Conservation (phyloP, 345 rosid species). For the Viola odorata region DNA sequence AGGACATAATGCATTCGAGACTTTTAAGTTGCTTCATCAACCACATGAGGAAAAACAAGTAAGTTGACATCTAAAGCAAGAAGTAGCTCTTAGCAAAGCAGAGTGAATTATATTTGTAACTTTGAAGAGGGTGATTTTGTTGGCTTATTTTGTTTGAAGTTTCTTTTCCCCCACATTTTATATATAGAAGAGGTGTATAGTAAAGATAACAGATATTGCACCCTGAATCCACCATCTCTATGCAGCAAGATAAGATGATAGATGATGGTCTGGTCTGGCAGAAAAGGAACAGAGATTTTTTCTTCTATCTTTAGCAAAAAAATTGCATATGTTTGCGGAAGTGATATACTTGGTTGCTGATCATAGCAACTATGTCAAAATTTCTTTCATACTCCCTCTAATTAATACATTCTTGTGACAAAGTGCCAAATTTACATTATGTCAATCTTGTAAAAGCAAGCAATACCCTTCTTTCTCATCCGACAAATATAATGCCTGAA, state of each 20-base stretch:
- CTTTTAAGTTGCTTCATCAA: slow-evolving; percentile 20
- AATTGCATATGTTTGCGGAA: slow-evolving; percentile 23
- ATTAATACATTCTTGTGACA: slow-evolving; percentile 2
- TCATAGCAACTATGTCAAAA: slow-evolving; percentile 7
- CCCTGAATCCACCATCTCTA: slow-evolving; percentile 27
- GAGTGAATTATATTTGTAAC: slow-evolving; percentile 21
- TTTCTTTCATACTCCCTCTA: slow-evolving; percentile 29
- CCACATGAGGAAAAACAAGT: slow-evolving; percentile 11
- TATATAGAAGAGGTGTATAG: slow-evolving; percentile 37
- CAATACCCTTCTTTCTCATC: not conserved
- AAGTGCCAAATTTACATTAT: not conserved
- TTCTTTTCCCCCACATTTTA: slow-evolving; percentile 11
- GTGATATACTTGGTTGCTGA: slow-evolving; percentile 15
- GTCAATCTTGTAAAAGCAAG: slow-evolving; percentile 12
- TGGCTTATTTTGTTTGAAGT: slow-evolving; percentile 25
- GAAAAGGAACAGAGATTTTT: slow-evolving; percentile 16
- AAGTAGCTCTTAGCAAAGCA: slow-evolving; percentile 29
- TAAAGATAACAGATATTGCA: slow-evolving; percentile 20
- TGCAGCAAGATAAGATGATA: slow-evolving; percentile 31
- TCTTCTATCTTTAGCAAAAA: slow-evolving; percentile 7
- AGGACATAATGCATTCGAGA: slow-evolving; percentile 25
- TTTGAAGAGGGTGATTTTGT: slow-evolving; percentile 25
- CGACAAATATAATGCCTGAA: no score
- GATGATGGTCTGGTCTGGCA: slow-evolving; percentile 20
- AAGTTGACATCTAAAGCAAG: slow-evolving; percentile 21